phyloP scores from a whole-genome alignment of 176 grass and related monocot genomes.

The Cenchrus americanus region DNA sequence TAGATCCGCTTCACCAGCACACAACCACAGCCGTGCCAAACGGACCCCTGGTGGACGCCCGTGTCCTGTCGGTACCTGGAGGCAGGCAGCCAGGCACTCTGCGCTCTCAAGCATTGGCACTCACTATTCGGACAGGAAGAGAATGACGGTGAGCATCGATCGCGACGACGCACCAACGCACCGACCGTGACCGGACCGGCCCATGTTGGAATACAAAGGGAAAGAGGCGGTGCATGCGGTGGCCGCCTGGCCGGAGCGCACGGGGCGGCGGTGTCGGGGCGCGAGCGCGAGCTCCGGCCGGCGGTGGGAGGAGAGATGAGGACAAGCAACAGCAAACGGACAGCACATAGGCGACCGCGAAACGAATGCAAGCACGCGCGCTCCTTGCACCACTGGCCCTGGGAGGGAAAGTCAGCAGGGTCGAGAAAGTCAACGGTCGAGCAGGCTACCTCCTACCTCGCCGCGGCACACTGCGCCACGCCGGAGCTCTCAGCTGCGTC shows the following conservation, averaged over 20 bases:
- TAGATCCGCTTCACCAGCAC: too few relatives aligned
- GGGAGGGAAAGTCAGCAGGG: conserved; percentile 35
- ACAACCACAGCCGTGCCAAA: too few relatives aligned
- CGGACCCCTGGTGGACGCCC: too few relatives aligned
- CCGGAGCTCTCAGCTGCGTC: neutral
- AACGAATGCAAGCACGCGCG: neutral
- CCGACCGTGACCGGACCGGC: too few relatives aligned
- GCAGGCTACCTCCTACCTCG: neutral
- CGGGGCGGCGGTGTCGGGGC: conserved; percentile 24
- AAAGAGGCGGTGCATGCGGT: conserved; percentile 3
- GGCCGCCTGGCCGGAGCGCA: conserved; percentile 14
- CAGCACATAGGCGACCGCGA: neutral
- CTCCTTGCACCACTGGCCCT: neutral
- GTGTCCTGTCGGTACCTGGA: too few relatives aligned
- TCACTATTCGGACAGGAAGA: neutral
- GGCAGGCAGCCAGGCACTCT: too few relatives aligned
- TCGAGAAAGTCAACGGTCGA: conserved; percentile 34
- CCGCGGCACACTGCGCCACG: conserved; percentile 57
- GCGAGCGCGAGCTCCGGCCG: neutral
- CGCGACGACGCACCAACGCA: too few relatives aligned
- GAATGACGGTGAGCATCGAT: neutral
- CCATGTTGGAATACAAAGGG: neutral
- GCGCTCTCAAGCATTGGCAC: neutral
- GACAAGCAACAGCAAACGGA: neutral
- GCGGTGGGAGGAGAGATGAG: too few relatives aligned